Evolutionary conservation across 192 early-diverging fungal species (phyloP).

Genomic region (Mortierella alpina): DNA sequence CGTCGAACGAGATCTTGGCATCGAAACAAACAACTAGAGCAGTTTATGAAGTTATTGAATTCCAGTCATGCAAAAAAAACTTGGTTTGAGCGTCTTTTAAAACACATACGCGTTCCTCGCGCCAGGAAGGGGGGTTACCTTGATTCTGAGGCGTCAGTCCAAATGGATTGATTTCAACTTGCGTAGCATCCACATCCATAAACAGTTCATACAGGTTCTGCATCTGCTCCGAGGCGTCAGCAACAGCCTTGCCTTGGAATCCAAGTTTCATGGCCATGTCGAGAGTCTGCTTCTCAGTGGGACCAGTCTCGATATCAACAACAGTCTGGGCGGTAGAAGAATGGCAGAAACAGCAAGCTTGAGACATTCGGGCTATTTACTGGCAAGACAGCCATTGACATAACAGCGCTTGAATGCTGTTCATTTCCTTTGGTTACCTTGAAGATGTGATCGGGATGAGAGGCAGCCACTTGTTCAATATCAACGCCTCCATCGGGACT

Average conservation of each 20-base stretch:
- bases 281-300: constrained; percentile 39
- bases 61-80: not conserved
- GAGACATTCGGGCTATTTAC: not conserved
- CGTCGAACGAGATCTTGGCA: constrained; percentile 47
- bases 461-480: constrained; percentile 41
- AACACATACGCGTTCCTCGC: not conserved
- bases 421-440: constrained; percentile 9
- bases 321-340: not conserved
- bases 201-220: constrained; percentile 47
- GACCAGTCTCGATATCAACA: constrained; percentile 43
- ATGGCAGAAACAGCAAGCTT: not conserved
- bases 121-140: constrained; percentile 6
- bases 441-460: constrained; percentile 23
- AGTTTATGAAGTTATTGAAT: not conserved
- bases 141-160: constrained; percentile 39
- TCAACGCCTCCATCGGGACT: constrained; percentile 41
- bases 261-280: constrained; percentile 53
- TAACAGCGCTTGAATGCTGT: not conserved
- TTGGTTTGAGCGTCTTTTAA: not conserved
- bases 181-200: constrained; percentile 32
- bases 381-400: not conserved
- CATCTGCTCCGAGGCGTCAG: constrained; percentile 49
- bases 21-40: constrained; percentile 45
- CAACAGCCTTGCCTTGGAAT: constrained; percentile 38
- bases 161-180: constrained; percentile 50